A percentile compares a stretch with the other conserved stretches of the same genome.
Conservation (phyloP, 768 basidiomycete genomes). For the Auriscalpium microsporum region DNA sequence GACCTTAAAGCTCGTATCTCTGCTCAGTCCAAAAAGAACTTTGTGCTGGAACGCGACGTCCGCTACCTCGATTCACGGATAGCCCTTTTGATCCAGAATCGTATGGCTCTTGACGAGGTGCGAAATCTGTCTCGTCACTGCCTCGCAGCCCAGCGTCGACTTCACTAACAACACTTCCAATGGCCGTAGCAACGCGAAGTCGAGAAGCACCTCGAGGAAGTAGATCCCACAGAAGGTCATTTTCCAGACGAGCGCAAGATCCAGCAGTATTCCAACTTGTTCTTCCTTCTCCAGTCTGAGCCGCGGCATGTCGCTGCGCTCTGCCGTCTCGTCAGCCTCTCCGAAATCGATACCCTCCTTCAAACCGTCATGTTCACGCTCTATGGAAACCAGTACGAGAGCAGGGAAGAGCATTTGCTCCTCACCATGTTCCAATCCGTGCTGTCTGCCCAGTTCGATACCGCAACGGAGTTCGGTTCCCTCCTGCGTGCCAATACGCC, state of each 20-base stretch:
- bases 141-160: not conserved
- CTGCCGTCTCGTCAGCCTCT: constrained; percentile 90
- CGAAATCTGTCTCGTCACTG: constrained; percentile 6
- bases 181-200: constrained; percentile 80
- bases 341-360: constrained; percentile 96
- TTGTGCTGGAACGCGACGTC: constrained; percentile 96
- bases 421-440: constrained; percentile 99
- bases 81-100: constrained; percentile 94
- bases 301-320: constrained; percentile 95
- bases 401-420: constrained; percentile 94
- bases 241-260: constrained; percentile 92
- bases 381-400: constrained; percentile 99
- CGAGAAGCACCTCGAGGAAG: constrained; percentile 90
- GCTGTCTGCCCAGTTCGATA: constrained; percentile 97
- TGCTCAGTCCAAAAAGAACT: constrained; percentile 99
- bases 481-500: constrained; percentile 97
- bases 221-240: constrained; percentile 85
- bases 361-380: constrained; percentile 99
- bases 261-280: constrained; percentile 96
- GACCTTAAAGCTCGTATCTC: constrained; percentile 97
- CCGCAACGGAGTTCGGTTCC: constrained; percentile 98
- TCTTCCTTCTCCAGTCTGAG: constrained; percentile 97
- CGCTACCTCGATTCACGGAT: constrained; percentile 97
- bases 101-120: constrained; percentile 94
- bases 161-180: constrained; percentile 9